Percentiles rank a stretch among this genome's conserved stretches.
Conservation (phyloP, 441 rosid species). For the Erodium moschatum region DNA sequence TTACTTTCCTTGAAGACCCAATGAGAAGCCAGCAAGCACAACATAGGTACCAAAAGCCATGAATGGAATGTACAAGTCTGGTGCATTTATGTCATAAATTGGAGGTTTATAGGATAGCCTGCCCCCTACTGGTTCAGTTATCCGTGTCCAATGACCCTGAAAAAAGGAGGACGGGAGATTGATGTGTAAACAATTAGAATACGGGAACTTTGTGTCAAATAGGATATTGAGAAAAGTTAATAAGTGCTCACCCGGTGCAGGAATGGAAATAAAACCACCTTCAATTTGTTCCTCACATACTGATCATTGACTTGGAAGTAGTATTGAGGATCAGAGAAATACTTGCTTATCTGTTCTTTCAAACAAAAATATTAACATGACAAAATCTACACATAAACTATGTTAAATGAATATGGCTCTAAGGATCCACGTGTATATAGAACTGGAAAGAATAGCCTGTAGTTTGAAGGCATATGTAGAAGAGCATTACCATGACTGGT, state of each 20-base stretch:
- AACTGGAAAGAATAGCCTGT: not conserved
- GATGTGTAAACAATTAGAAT: slow-evolving; percentile 12
- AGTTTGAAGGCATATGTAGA: not conserved
- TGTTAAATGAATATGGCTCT: not conserved
- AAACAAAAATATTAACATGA: slow-evolving; percentile 1
- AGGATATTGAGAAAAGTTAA: slow-evolving; percentile 1
- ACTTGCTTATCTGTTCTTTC: slow-evolving; percentile 64
- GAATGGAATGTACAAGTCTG: slow-evolving; percentile 83
- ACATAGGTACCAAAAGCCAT: slow-evolving; percentile 91
- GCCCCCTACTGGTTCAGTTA: slow-evolving; percentile 90
- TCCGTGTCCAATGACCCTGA: slow-evolving; percentile 93
- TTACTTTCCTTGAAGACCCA: slow-evolving; percentile 83
- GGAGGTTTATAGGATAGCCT: slow-evolving; percentile 93
- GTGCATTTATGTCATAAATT: slow-evolving; percentile 81
- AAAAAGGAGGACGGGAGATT: slow-evolving; percentile 16
- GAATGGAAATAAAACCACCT: slow-evolving; percentile 76
- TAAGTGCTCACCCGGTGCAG: slow-evolving; percentile 62
- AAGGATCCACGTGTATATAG: not conserved
- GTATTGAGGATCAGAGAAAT: slow-evolving; percentile 86
- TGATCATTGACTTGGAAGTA: slow-evolving; percentile 95
- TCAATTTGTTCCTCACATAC: slow-evolving; percentile 91
- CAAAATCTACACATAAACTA: slow-evolving; percentile 5
- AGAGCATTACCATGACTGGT: not conserved
- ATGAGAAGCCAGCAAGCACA: slow-evolving; percentile 77
- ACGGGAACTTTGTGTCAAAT: slow-evolving; percentile 3